Evolutionary conservation across 2,329 filamentous ascomycete species (phyloP), one percentile per base, ranked within the genome.

Genomic region (Colletotrichum australisinense): DNA sequence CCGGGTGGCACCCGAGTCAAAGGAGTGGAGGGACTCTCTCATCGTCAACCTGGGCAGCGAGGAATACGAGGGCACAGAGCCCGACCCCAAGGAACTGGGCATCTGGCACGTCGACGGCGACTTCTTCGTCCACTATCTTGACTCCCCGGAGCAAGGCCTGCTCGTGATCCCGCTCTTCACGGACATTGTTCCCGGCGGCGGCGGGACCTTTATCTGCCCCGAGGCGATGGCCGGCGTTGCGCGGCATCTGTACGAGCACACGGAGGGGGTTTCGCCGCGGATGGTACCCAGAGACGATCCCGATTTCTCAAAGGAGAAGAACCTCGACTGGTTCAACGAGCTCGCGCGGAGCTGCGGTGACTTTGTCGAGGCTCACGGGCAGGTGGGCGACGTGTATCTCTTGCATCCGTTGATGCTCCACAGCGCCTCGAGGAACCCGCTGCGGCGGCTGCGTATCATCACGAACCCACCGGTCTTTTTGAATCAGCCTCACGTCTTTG

Each of bases 21-120:
- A 86, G n/a, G 79, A 82, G n/a, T 93, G 92, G 92, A 86, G 86
- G 75, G 92, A 94, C 82, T 87, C 87, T 4, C 87, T 93, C 69
- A 94, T 94, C 77, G 91, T 94, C 53, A 94, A 93, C 80, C 86
- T 94, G 8, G 92, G 92, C 14, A 89, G 86, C 1, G 78, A 86
- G 0, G 86, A 88, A 63, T 83, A 83, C 60, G 87, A 89, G 73
- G 86, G 87, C 5, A 84, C 84, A 63, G 84, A 86, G 9, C 80
- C 87, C 3, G 81, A 85, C 46, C 90, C 90, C 0, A 84, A 86
- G 63, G 85, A 89, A 0, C 82, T 93, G 26, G 78, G 84, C 8
- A 84, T 84, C 26, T 94, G 92, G 92, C 92, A 93, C 80, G 90
- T 93, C 22, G 92, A 93, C 80, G 92, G 92, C 9, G 92, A 94